Conservation (phyloP, 2,329 filamentous ascomycete species). For the Trichoderma sp. region DNA sequence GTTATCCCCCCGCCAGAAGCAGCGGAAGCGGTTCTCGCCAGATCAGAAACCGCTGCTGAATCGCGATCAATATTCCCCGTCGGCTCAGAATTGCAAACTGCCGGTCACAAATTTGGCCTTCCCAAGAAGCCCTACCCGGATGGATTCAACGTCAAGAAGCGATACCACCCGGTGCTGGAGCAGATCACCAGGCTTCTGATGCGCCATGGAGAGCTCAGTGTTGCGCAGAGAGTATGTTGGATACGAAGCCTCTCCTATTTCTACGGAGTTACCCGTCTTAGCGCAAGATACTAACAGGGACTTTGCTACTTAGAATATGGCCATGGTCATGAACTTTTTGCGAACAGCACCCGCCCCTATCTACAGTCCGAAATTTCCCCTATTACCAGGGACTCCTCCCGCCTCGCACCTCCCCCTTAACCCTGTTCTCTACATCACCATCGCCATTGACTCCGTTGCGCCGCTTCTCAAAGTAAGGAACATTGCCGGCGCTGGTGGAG, state of each 20-base stretch:
- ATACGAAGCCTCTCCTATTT: not conserved
- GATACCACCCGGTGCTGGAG: constrained; percentile 82
- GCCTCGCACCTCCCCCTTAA: constrained; percentile 81
- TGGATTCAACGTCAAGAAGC: constrained; percentile 68
- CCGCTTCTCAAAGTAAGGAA: constrained; percentile 81
- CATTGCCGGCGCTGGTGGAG: constrained; percentile 79
- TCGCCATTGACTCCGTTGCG: constrained; percentile 90
- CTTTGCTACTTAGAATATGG: constrained; percentile 69
- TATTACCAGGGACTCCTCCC: constrained; percentile 77
- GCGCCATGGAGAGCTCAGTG: constrained; percentile 85
- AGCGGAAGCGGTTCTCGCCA: constrained; percentile 40
- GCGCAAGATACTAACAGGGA: constrained; percentile 27
- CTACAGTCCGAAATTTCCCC: constrained; percentile 69
- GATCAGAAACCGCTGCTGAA: constrained; percentile 31
- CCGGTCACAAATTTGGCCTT: constrained; percentile 77
- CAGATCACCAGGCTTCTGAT: constrained; percentile 92
- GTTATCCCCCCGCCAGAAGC: constrained; percentile 44
- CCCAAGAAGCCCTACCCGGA: constrained; percentile 69
- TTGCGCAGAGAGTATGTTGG: constrained; percentile 78
- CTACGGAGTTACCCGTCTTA: not conserved
- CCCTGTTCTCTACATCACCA: constrained; percentile 84
- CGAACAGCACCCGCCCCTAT: constrained; percentile 82
- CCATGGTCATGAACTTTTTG: constrained; percentile 78
- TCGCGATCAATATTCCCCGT: constrained; percentile 30
- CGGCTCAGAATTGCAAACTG: constrained; percentile 37